A percentile compares a stretch with the other conserved stretches of the same genome.
Conservation (phyloP, 345 rosid species). For the Sisymbrium altissimum region DNA sequence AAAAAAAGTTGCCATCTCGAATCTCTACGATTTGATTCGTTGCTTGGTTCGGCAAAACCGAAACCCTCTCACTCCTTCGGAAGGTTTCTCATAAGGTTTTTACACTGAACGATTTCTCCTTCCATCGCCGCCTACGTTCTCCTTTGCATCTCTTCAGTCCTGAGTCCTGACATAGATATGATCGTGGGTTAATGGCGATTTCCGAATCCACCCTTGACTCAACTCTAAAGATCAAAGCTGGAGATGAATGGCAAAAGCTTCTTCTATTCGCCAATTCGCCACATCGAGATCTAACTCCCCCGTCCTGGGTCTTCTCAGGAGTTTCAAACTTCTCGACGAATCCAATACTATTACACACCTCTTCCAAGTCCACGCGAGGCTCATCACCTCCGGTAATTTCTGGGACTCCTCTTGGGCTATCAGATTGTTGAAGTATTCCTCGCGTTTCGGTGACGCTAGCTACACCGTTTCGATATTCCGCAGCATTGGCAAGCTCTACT, state of each 20-base stretch:
- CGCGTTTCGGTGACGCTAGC: slow-evolving; percentile 43
- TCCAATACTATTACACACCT: slow-evolving; percentile 36
- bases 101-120: neutral
- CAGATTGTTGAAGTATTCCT: slow-evolving; percentile 44
- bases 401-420: slow-evolving; percentile 43
- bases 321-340: slow-evolving; percentile 37
- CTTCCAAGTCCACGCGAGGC: slow-evolving; percentile 56
- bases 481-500: slow-evolving; percentile 41
- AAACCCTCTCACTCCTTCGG: neutral
- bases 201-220: slow-evolving; percentile 13
- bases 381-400: slow-evolving; percentile 53
- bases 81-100: slow-evolving; percentile 16
- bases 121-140: slow-evolving; percentile 21
- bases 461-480: slow-evolving; percentile 43
- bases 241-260: slow-evolving; percentile 72
- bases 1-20: neutral
- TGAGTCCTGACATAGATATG: slow-evolving; percentile 28
- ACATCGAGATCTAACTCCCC: slow-evolving; percentile 35
- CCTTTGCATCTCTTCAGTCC: neutral
- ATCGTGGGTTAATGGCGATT: slow-evolving; percentile 35
- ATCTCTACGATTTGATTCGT: neutral
- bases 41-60: neutral
- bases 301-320: slow-evolving; percentile 13
- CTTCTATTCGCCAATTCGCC: slow-evolving; percentile 44
- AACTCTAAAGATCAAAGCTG: slow-evolving; percentile 26